phyloP scores from a whole-genome alignment of 768 basidiomycete genomes.

The Russula dissimulans region DNA sequence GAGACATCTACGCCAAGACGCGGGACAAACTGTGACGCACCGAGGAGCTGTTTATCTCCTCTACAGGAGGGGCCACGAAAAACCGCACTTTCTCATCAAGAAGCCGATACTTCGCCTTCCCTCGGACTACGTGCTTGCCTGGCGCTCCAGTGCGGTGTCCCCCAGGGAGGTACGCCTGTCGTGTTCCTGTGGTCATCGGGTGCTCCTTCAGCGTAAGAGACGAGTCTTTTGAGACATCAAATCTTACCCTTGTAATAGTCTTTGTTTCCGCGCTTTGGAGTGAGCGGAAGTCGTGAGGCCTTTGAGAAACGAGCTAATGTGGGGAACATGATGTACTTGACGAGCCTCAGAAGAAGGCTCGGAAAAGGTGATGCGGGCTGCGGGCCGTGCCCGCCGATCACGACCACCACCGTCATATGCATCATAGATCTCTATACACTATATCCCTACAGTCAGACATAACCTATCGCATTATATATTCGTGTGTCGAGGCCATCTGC shows the following conservation, averaged over 20 bases:
- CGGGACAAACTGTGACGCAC: slow-evolving; percentile 31
- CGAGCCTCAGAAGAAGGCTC: no score
- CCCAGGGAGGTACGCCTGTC: slow-evolving; percentile 76
- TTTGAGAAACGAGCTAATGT: slow-evolving; percentile 53
- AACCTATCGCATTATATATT: no score
- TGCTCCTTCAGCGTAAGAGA: not conserved
- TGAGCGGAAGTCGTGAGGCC: slow-evolving; percentile 75
- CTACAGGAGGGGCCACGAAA: slow-evolving; percentile 70
- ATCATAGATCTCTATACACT: no score
- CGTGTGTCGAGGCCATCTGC: no score
- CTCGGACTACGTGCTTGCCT: slow-evolving; percentile 70
- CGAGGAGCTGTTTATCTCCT: slow-evolving; percentile 47
- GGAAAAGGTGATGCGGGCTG: no score
- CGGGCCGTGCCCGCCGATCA: no score
- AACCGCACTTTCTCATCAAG: slow-evolving; percentile 77
- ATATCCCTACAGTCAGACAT: no score
- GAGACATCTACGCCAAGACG: not conserved
- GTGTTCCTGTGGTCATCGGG: slow-evolving; percentile 45
- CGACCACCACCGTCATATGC: no score
- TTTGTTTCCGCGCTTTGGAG: slow-evolving; percentile 84
- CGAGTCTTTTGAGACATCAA: not conserved
- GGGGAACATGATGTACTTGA: slow-evolving; percentile 11
- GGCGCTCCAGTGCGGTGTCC: slow-evolving; percentile 84
- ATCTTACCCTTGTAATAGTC: slow-evolving; percentile 88
- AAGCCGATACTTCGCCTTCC: slow-evolving; percentile 73